phyloP scores from a whole-genome alignment of 1,284 basidiomycete genomes.

The Lentinus polychrous region DNA sequence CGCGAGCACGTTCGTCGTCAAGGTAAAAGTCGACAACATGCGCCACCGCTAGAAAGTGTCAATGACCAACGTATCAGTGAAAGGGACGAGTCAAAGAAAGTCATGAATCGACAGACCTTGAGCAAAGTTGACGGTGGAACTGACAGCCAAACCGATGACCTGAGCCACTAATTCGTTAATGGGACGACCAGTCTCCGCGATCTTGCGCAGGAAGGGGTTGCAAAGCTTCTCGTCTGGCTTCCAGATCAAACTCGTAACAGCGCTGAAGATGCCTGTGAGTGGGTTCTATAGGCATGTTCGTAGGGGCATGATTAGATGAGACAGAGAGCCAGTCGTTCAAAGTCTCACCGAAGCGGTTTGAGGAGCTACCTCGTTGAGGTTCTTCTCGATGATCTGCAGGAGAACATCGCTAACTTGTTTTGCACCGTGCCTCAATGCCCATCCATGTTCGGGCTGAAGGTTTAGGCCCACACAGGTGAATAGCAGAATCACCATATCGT shows the following conservation, averaged over 20 bases:
- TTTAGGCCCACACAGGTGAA: slow-evolving; percentile 65
- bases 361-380: slow-evolving; percentile 26
- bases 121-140: slow-evolving; percentile 39
- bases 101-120: slow-evolving; percentile 28
- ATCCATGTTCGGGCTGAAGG: slow-evolving; percentile 47
- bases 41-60: slow-evolving; percentile 39
- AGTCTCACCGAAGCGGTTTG: slow-evolving; percentile 14
- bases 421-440: slow-evolving; percentile 47
- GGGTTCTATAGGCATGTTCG: slow-evolving; percentile 10
- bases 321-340: too few species aligned
- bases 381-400: slow-evolving; percentile 32
- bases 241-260: slow-evolving; percentile 16
- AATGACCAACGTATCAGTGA: slow-evolving; percentile 20
- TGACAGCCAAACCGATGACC: slow-evolving; percentile 41
- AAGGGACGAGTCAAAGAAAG: neutral
- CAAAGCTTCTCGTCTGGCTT: slow-evolving; percentile 28
- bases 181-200: slow-evolving; percentile 35
- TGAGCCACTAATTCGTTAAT: slow-evolving; percentile 36
- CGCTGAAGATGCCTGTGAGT: slow-evolving; percentile 4
- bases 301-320: neutral
- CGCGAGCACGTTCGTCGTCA: slow-evolving; percentile 30
- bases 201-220: slow-evolving; percentile 35
- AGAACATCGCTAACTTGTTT: slow-evolving; percentile 34
- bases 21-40: slow-evolving; percentile 63
- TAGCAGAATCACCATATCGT: slow-evolving; percentile 26